Base-by-base conservation (phyloP, 805 yeast genomes). In the Nakazawaea peltata region DNA sequence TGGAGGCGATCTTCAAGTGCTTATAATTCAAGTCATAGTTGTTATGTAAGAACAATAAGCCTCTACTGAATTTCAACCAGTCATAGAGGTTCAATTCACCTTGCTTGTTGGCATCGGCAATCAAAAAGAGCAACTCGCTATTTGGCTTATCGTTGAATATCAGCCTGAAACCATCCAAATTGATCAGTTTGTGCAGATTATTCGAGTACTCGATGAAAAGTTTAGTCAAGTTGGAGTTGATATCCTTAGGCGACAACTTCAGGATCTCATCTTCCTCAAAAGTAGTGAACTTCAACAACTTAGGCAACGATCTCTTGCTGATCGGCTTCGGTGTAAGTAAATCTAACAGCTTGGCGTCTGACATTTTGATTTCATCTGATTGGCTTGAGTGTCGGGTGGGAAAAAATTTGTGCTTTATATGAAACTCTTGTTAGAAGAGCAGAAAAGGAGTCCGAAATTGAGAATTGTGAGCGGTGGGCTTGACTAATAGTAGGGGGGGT, bases 81-180 rank as follows among this genome's bases (percentile, higher is more conserved):
- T 90, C 96, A 18, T 63, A 54, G 33, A 77, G 63, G 19, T 73
- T 67, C 33, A 85, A 65, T 40, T 67, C 77, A 6, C 96, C 97
- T 44, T 74, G 73, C 37, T 68, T 64, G 26, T 69, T 65, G 40
- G 73, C 73, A 59, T 90, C 97, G 12, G 95, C 85, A 19, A 86
- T 76, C 38, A 81, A 65, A 52, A 82, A 90, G 32, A 90, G 74
- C 41, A 88, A 67, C 5, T 81, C 82, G 54, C 74, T n/a, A 33
- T 32, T 32, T 19, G 27, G 14, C 17, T 15, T n/a, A 14, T 27
- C 19, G 18, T 37, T 32, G 24, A 32, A 31, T n/a, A 32, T 25
- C 26, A 19, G 30, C 26, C 15, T 32, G 24, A 37, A 33, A 24
- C 25, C 32, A 9, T 29, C 24, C 26, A 32, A 28, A 13, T 30